These are phyloP conservation scores for Massarina eburnea DNA, from an alignment of 2,329 filamentous ascomycete species.

Conservation along the genomic window DNA sequence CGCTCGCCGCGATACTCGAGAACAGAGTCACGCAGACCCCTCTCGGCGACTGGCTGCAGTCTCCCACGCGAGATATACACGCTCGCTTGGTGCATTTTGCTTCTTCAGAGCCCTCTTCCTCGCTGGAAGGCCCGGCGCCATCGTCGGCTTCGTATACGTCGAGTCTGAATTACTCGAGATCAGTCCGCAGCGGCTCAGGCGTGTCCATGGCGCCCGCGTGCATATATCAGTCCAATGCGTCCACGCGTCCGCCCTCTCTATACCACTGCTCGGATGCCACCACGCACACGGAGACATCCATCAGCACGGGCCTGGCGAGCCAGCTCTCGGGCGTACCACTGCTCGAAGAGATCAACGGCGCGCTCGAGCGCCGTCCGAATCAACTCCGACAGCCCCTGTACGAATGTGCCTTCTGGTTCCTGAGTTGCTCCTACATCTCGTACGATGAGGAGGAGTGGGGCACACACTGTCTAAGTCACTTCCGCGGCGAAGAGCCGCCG, in stretches of 20 bases:
- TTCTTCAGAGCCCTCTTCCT: slow-evolving; percentile 11
- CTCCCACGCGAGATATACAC: slow-evolving; percentile 26
- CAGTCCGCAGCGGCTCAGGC: slow-evolving; percentile 16
- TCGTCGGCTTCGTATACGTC: slow-evolving; percentile 10
- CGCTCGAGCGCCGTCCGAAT: slow-evolving; percentile 20
- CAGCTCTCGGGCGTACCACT: slow-evolving; percentile 20
- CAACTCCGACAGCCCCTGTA: slow-evolving; percentile 15
- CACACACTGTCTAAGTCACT: slow-evolving; percentile 27
- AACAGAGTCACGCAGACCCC: slow-evolving; percentile 19
- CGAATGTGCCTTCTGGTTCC: slow-evolving; percentile 32
- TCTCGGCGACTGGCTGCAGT: slow-evolving; percentile 27
- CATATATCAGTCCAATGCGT: slow-evolving; percentile 28
- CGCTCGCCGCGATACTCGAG: slow-evolving; percentile 25
- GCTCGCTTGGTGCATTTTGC: slow-evolving; percentile 26
- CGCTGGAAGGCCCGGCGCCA: slow-evolving; percentile 13
- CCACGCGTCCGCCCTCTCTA: slow-evolving; percentile 23
- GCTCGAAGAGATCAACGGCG: slow-evolving; percentile 26
- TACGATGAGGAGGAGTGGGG: slow-evolving; percentile 24
- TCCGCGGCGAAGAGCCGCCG: slow-evolving; percentile 26
- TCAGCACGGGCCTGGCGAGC: slow-evolving; percentile 23
- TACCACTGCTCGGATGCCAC: slow-evolving; percentile 24
- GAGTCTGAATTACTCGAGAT: slow-evolving; percentile 14
- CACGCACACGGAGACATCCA: slow-evolving; percentile 24
- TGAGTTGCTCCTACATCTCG: slow-evolving; percentile 25
- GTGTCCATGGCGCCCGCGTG: slow-evolving; percentile 35